Evolutionary conservation across 805 yeast species (phyloP).

Genomic region (Saturnispora galanensis): DNA sequence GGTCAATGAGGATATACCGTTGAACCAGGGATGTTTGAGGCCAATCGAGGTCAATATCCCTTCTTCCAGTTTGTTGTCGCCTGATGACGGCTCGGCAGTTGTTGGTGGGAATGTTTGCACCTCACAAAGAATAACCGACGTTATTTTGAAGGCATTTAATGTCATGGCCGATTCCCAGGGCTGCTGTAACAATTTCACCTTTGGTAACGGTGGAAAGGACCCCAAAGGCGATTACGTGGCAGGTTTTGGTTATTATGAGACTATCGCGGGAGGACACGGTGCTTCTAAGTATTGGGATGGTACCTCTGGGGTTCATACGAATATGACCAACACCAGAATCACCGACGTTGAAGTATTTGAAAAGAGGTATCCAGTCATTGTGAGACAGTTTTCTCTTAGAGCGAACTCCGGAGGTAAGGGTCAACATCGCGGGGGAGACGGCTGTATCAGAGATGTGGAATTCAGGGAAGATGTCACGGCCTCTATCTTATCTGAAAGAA

Average conservation of each 20-base stretch:
- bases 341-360: constrained; percentile 89
- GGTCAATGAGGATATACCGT: constrained; percentile 79
- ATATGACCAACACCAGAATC: constrained; percentile 88
- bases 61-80: constrained; percentile 54
- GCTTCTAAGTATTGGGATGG: constrained; percentile 82
- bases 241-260: constrained; percentile 87
- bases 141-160: constrained; percentile 72
- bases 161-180: constrained; percentile 96
- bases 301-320: constrained; percentile 82
- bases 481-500: constrained; percentile 77
- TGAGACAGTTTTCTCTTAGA: constrained; percentile 64
- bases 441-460: constrained; percentile 77
- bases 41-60: constrained; percentile 68
- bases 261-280: constrained; percentile 94
- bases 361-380: constrained; percentile 74
- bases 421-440: constrained; percentile 67
- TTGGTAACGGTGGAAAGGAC: constrained; percentile 66
- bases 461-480: constrained; percentile 64
- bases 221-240: constrained; percentile 40
- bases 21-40: constrained; percentile 84
- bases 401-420: constrained; percentile 76
- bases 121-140: constrained; percentile 88
- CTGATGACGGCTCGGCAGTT: constrained; percentile 80
- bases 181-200: constrained; percentile 87
- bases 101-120: constrained; percentile 95